phyloP scores from a whole-genome alignment of 352 stramenopile species.

The Blastocystis sp. region DNA sequence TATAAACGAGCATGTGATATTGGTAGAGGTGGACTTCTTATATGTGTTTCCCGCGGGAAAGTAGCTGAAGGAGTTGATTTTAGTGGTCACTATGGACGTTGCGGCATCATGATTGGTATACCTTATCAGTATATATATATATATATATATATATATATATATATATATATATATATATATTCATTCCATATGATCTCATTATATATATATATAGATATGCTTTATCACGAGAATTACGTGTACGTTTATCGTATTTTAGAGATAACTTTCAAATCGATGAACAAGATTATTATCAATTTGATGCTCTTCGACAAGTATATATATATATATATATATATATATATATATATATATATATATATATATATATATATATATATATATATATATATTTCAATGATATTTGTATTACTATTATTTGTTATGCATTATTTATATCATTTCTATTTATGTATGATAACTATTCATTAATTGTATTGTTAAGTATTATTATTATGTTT shows the following conservation, averaged over 20 bases:
- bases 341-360: too few species aligned
- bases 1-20: conserved; percentile 86
- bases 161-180: conserved; percentile 54
- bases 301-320: conserved; percentile 77
- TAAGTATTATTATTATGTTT: too few species aligned
- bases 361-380: too few species aligned
- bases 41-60: conserved; percentile 91
- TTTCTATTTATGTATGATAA: too few species aligned
- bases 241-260: too few species aligned
- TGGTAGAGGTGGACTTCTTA: conserved; percentile 83
- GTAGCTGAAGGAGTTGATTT: conserved; percentile 98
- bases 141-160: not conserved
- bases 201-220: conserved; percentile 60
- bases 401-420: too few species aligned
- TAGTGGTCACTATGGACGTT: conserved; percentile 88
- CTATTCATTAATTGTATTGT: too few species aligned
- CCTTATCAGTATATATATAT: conserved; percentile 91
- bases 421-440: too few species aligned
- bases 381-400: too few species aligned
- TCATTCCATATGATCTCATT: conserved; percentile 83
- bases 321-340: not conserved
- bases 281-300: conserved; percentile 90
- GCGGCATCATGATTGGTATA: conserved; percentile 90
- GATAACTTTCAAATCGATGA: conserved; percentile 61
- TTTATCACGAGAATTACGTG: conserved; percentile 43